These are phyloP conservation scores for Helicostylum pulchrum DNA, from an alignment of 192 early-diverging fungal genomes.

Conservation along the genomic window DNA sequence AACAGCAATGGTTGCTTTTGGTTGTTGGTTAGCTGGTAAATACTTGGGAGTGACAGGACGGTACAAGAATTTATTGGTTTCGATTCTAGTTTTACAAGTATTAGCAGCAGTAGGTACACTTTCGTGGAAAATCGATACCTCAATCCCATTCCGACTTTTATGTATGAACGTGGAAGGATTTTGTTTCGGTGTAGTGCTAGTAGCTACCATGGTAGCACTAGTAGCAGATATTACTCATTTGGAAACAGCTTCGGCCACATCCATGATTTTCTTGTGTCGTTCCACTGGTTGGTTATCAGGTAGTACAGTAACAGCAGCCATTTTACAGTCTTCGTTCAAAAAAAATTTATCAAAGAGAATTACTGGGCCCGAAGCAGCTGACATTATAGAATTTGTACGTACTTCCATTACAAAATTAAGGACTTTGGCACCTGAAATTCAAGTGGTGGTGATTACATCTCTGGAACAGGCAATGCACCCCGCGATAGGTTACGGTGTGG, in stretches of 20 bases:
- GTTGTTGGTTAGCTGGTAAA: conserved; percentile 25
- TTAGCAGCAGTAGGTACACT: conserved; percentile 51
- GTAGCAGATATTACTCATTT: conserved; percentile 49
- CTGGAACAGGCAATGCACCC: conserved; percentile 14
- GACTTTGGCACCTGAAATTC: conserved; percentile 17
- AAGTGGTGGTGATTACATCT: conserved; percentile 4
- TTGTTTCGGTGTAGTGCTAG: conserved; percentile 53
- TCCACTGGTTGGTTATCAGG: conserved; percentile 52
- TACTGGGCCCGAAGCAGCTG: conserved; percentile 31
- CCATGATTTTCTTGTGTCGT: conserved; percentile 47
- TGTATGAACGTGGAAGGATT: conserved; percentile 49
- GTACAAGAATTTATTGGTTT: conserved; percentile 31
- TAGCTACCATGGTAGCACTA: conserved; percentile 48
- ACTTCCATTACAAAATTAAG: conserved; percentile 25
- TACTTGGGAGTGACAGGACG: conserved; percentile 21
- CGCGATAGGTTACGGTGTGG: conserved; percentile 16
- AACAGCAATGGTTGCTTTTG: conserved; percentile 21
- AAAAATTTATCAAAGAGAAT: conserved; percentile 15
- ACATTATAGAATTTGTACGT: conserved; percentile 28
- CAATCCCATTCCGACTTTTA: conserved; percentile 17
- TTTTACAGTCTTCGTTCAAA: conserved; percentile 38
- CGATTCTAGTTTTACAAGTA: conserved; percentile 49
- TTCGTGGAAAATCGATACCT: conserved; percentile 48
- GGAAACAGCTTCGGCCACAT: conserved; percentile 21
- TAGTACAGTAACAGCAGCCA: conserved; percentile 42